Evolutionary conservation across 2,329 filamentous ascomycete species (phyloP).

Genomic region (Onygena corvina): DNA sequence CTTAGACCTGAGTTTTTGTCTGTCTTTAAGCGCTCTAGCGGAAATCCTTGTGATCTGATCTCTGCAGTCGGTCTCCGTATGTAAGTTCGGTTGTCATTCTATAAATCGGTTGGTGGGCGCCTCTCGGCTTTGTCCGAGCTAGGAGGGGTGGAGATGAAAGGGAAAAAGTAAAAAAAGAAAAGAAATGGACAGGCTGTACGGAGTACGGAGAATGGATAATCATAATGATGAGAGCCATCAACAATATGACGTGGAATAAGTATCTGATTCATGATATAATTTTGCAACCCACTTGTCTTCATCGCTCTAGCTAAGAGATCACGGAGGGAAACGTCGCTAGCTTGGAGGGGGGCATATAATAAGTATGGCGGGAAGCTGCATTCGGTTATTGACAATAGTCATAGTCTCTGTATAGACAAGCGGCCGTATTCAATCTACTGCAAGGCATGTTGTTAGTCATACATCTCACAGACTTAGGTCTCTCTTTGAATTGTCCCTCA

Average conservation of each 20-base stretch:
- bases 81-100: not conserved
- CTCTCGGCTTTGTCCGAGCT: slow-evolving; percentile 1
- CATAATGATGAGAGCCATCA: not conserved
- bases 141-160: not conserved
- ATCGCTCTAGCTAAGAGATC: not conserved
- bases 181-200: not conserved
- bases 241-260: not conserved
- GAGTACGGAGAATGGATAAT: not conserved
- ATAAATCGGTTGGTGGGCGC: not conserved
- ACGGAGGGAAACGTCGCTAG: not conserved
- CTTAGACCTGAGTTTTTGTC: not conserved
- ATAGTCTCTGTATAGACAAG: not conserved
- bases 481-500: too few species aligned
- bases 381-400: not conserved
- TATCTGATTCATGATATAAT: not conserved
- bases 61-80: not conserved
- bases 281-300: not conserved
- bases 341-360: not conserved
- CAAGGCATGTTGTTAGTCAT: slow-evolving; percentile 1
- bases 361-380: not conserved
- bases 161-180: not conserved
- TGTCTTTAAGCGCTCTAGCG: not conserved
- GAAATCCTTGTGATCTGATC: not conserved
- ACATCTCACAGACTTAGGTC: not conserved
- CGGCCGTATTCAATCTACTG: not conserved